A percentile compares a stretch with the other conserved stretches of the same genome.
These are phyloP conservation scores for Tetradesmus lagerheimii DNA, from an alignment of 139 green algal species.

Conservation along the genomic window DNA sequence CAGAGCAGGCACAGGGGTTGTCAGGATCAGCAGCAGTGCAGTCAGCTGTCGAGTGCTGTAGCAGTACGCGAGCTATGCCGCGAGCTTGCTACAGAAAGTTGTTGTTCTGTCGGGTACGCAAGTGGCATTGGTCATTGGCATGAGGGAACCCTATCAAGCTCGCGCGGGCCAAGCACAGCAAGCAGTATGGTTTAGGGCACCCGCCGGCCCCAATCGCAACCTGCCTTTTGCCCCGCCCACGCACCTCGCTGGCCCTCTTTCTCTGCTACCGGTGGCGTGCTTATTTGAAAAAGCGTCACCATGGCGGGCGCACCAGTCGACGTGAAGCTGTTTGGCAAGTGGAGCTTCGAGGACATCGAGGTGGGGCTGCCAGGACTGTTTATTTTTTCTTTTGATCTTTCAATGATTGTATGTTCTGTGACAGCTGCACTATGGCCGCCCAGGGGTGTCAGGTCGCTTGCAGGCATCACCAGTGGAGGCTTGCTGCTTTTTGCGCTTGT, in stretches of 20 bases:
- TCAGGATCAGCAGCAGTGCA: neutral
- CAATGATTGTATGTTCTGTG: neutral
- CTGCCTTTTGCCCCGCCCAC: neutral
- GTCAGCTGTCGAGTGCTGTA: neutral
- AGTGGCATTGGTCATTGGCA: no score
- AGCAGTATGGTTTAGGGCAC: neutral
- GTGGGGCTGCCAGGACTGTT: constrained; percentile 60
- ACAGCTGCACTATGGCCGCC: neutral
- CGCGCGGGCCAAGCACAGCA: neutral
- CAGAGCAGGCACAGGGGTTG: neutral
- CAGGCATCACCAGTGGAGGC: constrained; percentile 13
- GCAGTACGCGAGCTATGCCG: no score
- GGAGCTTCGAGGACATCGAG: constrained; percentile 97
- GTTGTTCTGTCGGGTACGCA: no score
- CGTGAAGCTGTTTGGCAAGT: constrained; percentile 96
- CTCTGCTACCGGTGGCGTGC: neutral
- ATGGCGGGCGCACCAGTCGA: constrained; percentile 54
- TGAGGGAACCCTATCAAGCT: neutral
- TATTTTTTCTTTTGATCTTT: neutral
- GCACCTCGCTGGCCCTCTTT: neutral
- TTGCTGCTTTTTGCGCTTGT: neutral
- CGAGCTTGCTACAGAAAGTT: neutral
- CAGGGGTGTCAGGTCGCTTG: neutral
- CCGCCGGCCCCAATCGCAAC: neutral
- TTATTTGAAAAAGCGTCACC: constrained; percentile 10